Evolutionary conservation across 106 monocot genomes (phyloP), one percentile per base, ranked within the genome.

Genomic region (Triglochin maritima): DNA sequence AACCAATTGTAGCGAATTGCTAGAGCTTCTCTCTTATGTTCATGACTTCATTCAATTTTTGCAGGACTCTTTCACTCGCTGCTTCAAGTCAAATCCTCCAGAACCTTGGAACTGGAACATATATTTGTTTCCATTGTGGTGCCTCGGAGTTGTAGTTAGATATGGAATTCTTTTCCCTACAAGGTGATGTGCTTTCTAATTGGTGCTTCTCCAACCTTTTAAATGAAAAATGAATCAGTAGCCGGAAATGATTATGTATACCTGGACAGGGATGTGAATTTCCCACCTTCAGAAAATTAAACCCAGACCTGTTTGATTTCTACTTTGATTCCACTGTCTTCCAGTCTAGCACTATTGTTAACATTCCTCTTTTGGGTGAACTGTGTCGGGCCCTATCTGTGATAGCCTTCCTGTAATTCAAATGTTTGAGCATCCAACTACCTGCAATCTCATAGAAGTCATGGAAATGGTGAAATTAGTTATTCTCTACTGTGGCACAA

Each of bases 51-150:
- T 57, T 6, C 44, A 5, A 17, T 50, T 47, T 54, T 69, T 42
- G 15, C 74, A 94, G 89, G 94, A 90, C 63, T 94, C 94, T 0
- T 94, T 94, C 72, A 94, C 90, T 41, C 84, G 94, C 16, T 94
- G 94, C 68, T 94, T 94, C 61, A 94, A 94, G 76, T 94, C 90
- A 63, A 94, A 94, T 83, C 79, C 83, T 64, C 86, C 90, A 42
- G 94, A 94, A 71, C 87, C 90, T 17, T 94, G 94, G 94, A 94
- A 94, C 59, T 94, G 89, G 94, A 94, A 94, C 61, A 49, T 94
- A 4, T 94, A 94, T 79, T 74, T 94, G 70, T 94, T 94, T 81
- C 94, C 94, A 3, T 64, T 90, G 44, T 94, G 94, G 94, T 94
- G 94, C 76, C 74, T 90, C 47, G 94, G 94, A 63, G 85, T 90